Base-by-base conservation (phyloP, 345 rosid genomes). In the Rhodomyrtus tomentosa region DNA sequence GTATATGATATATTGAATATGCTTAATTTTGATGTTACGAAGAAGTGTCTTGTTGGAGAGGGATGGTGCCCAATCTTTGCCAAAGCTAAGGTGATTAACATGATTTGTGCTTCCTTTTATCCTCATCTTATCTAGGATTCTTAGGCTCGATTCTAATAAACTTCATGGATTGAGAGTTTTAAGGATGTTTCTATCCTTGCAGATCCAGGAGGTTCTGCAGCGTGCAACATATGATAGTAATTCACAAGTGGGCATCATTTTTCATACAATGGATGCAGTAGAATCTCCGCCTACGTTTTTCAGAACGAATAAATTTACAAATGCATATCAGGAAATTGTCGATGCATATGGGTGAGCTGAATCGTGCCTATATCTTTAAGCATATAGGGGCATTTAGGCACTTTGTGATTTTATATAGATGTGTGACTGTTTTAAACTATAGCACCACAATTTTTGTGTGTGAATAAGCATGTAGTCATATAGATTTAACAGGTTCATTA, bases 1-100 rank as follows among this genome's bases (percentile, higher is more conserved):
- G 94, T 95, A 58, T 95, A 93, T 90, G 98, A 94, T 90, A 91
- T 96, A 14, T 86, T 96, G 88, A 95, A 96, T 88, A 96, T 94
- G 98, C 92, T 96, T 84, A 96, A 96, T 89, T 96, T 95, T 85
- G 99, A 96, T 91, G 98, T 96, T 82, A 95, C 98, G 21, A 96
- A 96, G 89, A 96, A 96, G 89, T 96, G 98, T 89, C 98, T 96
- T 83, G 98, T 96, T 83, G 98, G 99, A 62, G 99, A 96, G 89
- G 98, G 99, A 56, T 96, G 99, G 98, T 96, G 99, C 86, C 99
- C 98, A 50, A 85, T 92, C 85, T 96, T 94, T 91, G 98, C 99
- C 53, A 95, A 92, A 92, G 81, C 93, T 81, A 92, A 95, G 96
- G 98, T 95, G 91, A 84, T 73, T 81, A 59, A 48, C 85, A 25